These are phyloP conservation scores for Helichrysum umbraculigerum DNA, from an alignment of 129 eudicot genomes.

Conservation along the genomic window DNA sequence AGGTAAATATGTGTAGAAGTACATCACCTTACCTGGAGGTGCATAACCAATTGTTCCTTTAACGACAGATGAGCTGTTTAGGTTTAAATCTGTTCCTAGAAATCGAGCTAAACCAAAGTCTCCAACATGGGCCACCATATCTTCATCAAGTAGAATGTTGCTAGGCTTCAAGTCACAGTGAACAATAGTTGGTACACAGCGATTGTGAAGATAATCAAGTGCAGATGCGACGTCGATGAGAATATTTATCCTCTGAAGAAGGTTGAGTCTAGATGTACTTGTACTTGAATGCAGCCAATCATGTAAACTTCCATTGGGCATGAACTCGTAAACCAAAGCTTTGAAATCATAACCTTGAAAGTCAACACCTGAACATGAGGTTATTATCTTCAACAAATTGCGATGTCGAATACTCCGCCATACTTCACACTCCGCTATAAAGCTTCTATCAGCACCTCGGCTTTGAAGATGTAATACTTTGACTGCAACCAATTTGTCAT, in stretches of 20 bases:
- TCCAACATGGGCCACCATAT: constrained; percentile 29
- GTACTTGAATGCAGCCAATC: constrained; percentile 22
- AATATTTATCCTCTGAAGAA: constrained; percentile 21
- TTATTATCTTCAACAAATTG: constrained; percentile 39
- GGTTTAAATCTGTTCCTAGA: background rate
- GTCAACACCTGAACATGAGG: constrained; percentile 41
- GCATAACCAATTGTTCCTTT: constrained; percentile 26
- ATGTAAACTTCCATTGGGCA: constrained; percentile 29
- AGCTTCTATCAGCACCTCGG: constrained; percentile 29
- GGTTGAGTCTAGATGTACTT: background rate
- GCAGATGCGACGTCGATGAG: constrained; percentile 11
- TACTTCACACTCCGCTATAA: constrained; percentile 34
- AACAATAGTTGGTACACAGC: background rate
- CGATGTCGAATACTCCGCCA: constrained; percentile 35
- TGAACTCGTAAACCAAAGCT: constrained; percentile 27
- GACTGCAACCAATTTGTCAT: constrained; percentile 27
- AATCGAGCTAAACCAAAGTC: constrained; percentile 20
- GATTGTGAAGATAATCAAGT: constrained; percentile 26
- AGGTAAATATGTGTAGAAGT: background rate
- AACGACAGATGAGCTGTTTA: background rate
- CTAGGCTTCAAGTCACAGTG: constrained; percentile 27
- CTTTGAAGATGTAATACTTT: constrained; percentile 34
- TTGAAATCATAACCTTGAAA: constrained; percentile 26
- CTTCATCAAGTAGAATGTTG: constrained; percentile 14
- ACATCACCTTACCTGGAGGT: constrained; percentile 12